Evolutionary conservation across 352 stramenopile genomes (phyloP).

Genomic region (Blastocystis sp.): DNA sequence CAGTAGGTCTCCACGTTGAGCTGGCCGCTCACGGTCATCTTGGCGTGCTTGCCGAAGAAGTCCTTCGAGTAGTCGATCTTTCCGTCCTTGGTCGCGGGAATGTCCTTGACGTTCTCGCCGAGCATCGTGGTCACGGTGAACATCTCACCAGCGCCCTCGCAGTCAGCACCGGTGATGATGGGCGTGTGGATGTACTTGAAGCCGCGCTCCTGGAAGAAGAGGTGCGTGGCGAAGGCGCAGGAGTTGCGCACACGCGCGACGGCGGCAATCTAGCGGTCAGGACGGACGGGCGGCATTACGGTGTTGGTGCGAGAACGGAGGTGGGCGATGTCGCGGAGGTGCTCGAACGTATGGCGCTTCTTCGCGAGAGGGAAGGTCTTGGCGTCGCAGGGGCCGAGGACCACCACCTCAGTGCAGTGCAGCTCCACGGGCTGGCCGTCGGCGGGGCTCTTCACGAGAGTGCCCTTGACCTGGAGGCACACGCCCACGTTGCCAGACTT

Average conservation of each 20-base stretch:
- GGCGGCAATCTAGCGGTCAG: slow-evolving; percentile 81
- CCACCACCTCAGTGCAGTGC: slow-evolving; percentile 81
- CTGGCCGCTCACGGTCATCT: slow-evolving; percentile 85
- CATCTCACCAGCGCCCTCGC: slow-evolving; percentile 95
- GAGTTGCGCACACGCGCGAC: slow-evolving; percentile 90
- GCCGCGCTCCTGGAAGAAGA: slow-evolving; percentile 83
- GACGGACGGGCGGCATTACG: slow-evolving; percentile 6
- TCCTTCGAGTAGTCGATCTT: slow-evolving; percentile 84
- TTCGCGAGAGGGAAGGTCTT: slow-evolving; percentile 95
- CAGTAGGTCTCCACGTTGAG: slow-evolving; percentile 94
- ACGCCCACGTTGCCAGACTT: slow-evolving; percentile 87
- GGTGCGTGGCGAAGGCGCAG: slow-evolving; percentile 82
- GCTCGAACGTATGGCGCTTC: slow-evolving; percentile 96
- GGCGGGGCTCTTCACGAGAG: slow-evolving; percentile 85
- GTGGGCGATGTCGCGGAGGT: slow-evolving; percentile 93
- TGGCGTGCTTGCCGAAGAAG: slow-evolving; percentile 91
- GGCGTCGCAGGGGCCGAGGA: slow-evolving; percentile 89
- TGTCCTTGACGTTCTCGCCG: slow-evolving; percentile 77
- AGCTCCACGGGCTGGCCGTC: slow-evolving; percentile 91
- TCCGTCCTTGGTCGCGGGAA: slow-evolving; percentile 73
- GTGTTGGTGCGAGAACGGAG: slow-evolving; percentile 94
- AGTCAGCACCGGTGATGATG: slow-evolving; percentile 94
- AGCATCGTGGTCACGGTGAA: slow-evolving; percentile 86
- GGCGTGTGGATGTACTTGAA: slow-evolving; percentile 87
- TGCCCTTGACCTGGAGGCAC: slow-evolving; percentile 87